Base-by-base conservation (phyloP, 352 stramenopile species). In the Phytopythium boreale region DNA sequence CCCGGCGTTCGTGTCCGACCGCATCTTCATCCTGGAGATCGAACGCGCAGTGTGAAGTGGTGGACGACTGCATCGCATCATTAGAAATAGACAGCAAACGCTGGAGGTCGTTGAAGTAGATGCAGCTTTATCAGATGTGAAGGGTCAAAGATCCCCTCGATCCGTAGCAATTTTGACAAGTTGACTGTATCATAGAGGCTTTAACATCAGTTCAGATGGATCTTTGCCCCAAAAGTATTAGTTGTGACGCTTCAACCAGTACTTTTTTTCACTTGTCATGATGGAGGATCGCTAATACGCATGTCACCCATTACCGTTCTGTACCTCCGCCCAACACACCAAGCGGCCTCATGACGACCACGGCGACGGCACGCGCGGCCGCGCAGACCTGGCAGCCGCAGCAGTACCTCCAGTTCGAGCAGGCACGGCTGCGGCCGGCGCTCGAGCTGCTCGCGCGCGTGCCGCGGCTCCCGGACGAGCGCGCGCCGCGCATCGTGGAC, bases 321-420 rank as follows among this genome's bases (percentile, higher is more conserved):
- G n/a, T n/a, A n/a, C n/a, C n/a, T n/a, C n/a, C n/a, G n/a, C n/a
- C n/a, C n/a, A n/a, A n/a, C n/a, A n/a, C n/a, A n/a, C n/a, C n/a
- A n/a, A n/a, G n/a, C n/a, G n/a, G n/a, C n/a, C 7, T 34, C 7
- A 34, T 34, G 24, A 6, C 47, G 10, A n/a, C 47, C 46, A 52
- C 17, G 47, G 26, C 47, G 47, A 53, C 70, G 63, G 47, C 24
- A 7, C 47, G 47, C 47, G 47, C 47, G 22, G 75, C 73, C 14
- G 67, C 71, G 0, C 78, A 84, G 69, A 72, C 67, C 37, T 92
- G 82, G 84, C 69, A 80, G 5, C 80, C 80, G 7, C 61, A 72
- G 59, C 76, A 79, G 53, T 92, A 92, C 62, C 69, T 91, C 57
- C 76, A 79, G 51, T 93, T 93, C 56, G 75, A 88, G 68, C 58